Conservation (phyloP, 805 yeast species). For the Wickerhamiella australiensis region DNA sequence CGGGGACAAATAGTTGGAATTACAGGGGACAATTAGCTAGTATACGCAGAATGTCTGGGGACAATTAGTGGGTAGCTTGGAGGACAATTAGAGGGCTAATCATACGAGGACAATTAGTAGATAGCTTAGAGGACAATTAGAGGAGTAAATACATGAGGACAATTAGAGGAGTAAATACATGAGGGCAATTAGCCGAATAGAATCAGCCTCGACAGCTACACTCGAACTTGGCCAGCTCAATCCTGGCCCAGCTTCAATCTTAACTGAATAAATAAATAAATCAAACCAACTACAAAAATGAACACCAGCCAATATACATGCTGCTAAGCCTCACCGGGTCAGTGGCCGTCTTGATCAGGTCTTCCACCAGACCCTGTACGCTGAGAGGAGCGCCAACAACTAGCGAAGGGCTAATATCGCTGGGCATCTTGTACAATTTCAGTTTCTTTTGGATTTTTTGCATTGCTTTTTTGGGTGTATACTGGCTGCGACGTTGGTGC, state of each 20-base stretch:
- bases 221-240: too few species aligned
- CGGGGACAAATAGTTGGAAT: too few species aligned
- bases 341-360: slow-evolving; percentile 70
- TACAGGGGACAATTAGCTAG: too few species aligned
- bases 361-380: slow-evolving; percentile 86
- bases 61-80: neutral
- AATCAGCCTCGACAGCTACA: neutral
- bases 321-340: slow-evolving; percentile 56
- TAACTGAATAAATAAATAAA: neutral
- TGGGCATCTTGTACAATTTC: slow-evolving; percentile 69
- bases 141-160: too few species aligned
- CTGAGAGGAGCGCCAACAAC: slow-evolving; percentile 61
- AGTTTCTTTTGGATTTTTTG: slow-evolving; percentile 64
- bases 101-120: neutral
- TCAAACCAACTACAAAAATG: slow-evolving; percentile 38
- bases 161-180: too few species aligned
- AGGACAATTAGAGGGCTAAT: too few species aligned
- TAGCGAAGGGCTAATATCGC: slow-evolving; percentile 22
- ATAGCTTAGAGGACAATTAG: neutral
- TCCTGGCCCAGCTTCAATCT: too few species aligned
- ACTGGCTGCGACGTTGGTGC: slow-evolving; percentile 32
- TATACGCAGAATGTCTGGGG: neutral
- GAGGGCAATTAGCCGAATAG: too few species aligned
- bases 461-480: slow-evolving; percentile 40
- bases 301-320: slow-evolving; percentile 94